Evolutionary conservation across 768 basidiomycete species (phyloP).

Genomic region (Favolaschia claudopus): DNA sequence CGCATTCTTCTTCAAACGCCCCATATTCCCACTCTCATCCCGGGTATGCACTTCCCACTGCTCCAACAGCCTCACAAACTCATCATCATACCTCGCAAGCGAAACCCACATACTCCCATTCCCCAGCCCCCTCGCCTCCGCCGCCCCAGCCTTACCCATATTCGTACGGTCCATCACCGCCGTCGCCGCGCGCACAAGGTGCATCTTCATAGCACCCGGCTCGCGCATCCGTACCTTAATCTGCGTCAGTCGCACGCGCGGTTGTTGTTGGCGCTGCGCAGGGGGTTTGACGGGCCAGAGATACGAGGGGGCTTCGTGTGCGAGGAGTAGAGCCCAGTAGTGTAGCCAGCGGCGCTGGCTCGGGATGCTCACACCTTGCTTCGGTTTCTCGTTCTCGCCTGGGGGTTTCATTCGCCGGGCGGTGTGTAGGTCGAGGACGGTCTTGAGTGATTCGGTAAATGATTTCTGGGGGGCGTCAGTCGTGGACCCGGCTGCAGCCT

Average conservation of each 20-base stretch:
- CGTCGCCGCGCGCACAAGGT: slow-evolving; percentile 65
- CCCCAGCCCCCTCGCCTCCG: slow-evolving; percentile 31
- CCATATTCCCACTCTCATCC: slow-evolving; percentile 45
- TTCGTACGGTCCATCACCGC: slow-evolving; percentile 55
- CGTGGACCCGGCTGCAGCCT: background rate
- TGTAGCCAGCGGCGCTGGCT: slow-evolving; percentile 81
- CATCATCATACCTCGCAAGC: slow-evolving; percentile 82
- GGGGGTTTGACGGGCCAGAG: slow-evolving; percentile 48
- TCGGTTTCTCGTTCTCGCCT: slow-evolving; percentile 38
- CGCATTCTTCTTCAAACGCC: slow-evolving; percentile 41
- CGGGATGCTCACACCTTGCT: slow-evolving; percentile 79
- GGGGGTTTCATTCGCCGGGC: slow-evolving; percentile 68
- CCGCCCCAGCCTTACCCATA: slow-evolving; percentile 39
- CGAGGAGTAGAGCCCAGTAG: slow-evolving; percentile 78
- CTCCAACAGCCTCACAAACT: slow-evolving; percentile 68
- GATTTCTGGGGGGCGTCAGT: slow-evolving; percentile 27
- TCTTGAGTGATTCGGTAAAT: slow-evolving; percentile 52
- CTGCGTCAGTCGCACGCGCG: slow-evolving; percentile 63
- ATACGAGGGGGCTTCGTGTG: slow-evolving; percentile 58
- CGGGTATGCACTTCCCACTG: slow-evolving; percentile 66
- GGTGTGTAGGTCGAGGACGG: slow-evolving; percentile 74
- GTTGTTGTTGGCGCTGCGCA: slow-evolving; percentile 24
- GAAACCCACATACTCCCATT: slow-evolving; percentile 70
- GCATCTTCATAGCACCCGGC: slow-evolving; percentile 55
- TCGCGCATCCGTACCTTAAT: slow-evolving; percentile 70